phyloP scores from a whole-genome alignment of 768 basidiomycete species.

The Panus rudis region DNA sequence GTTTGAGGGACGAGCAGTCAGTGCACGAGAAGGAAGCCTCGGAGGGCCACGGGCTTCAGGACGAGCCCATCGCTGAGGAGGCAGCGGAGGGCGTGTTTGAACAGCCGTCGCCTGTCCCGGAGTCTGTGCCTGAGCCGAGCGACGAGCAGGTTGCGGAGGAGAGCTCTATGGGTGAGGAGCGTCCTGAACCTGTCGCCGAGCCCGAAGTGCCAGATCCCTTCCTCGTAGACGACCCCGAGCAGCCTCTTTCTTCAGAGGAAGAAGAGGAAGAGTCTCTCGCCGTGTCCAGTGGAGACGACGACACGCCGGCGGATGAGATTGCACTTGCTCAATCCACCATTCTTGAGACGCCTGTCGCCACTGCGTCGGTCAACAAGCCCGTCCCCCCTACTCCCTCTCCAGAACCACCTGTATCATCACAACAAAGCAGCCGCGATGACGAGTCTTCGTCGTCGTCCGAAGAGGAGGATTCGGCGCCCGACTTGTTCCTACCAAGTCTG shows the following conservation, averaged over 20 bases:
- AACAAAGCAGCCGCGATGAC: not conserved
- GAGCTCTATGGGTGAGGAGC: conserved; percentile 3
- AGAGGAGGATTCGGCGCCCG: conserved; percentile 47
- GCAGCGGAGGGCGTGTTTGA: not conserved
- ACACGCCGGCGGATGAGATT: conserved; percentile 35
- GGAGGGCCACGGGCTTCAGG: not conserved
- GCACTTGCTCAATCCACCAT: conserved; percentile 26
- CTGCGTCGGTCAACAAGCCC: conserved; percentile 39
- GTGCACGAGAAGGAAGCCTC: not conserved
- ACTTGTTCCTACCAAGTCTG: conserved; percentile 62
- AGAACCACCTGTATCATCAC: conserved; percentile 12
- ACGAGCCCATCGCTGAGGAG: not conserved
- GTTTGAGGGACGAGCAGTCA: not conserved
- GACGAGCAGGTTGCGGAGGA: conserved; percentile 5
- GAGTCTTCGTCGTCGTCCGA: conserved; percentile 17
- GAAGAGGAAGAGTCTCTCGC: conserved; percentile 19
- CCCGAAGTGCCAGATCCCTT: conserved; percentile 54
- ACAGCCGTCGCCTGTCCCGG: not conserved
- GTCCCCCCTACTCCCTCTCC: conserved; percentile 40
- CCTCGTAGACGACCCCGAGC: conserved; percentile 45
- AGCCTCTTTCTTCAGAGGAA: conserved; percentile 27
- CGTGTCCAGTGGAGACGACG: conserved; percentile 24
- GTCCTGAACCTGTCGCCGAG: conserved; percentile 29
- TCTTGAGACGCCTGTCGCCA: conserved; percentile 17
- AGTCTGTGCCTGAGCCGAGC: conserved; percentile 6